Base-by-base conservation (phyloP, 108 stramenopile species). In the Skeletonema menzelii region DNA sequence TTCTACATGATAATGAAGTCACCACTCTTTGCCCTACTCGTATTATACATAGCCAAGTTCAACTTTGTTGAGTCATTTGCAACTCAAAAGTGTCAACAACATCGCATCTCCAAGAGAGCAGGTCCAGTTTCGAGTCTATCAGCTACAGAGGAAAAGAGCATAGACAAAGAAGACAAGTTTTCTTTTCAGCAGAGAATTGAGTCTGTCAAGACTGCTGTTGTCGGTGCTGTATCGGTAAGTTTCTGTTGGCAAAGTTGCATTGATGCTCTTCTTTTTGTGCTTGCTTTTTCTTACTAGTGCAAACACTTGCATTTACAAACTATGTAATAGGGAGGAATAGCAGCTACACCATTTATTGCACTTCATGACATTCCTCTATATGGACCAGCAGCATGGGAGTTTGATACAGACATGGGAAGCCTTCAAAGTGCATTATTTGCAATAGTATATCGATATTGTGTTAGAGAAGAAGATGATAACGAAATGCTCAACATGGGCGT, bases 381-480 rank as follows among this genome's bases (percentile, higher is more conserved):
- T 34, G 81, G 79, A 32, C 2, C 85, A 8, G 86, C 90, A 15
- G 80, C 91, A 28, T 94, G 85, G 84, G 93, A 94, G 71, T 90
- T 91, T 40, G 86, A 86, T 37, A 90, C 88, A 2, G 93, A 94
- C 40, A 84, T 84, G 82, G 86, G 86, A 8, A 78, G 84, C 12
- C 17, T 94, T 4, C 66, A 85, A 58, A 82, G 76, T 59, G 87
- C 81, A 26, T 58, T 94, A 1, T 94, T 94, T 87, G 93, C 93
- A 17, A 90, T 94, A 63, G 88, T 91, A 0, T 94, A 94, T 65
- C 68, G 93, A 26, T 94, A 91, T 67, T 85, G 84, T 40, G 65
- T 88, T 11, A 84, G 92, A 24, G 57, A 84, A 31, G 72, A 76
- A 28, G 90, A 88, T 60, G 85, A 88, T 22, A 91, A 91, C 72